Evolutionary conservation across 352 stramenopile genomes (phyloP), one percentile per base, ranked within the genome.

Genomic region (Phytophthora agathidicida): DNA sequence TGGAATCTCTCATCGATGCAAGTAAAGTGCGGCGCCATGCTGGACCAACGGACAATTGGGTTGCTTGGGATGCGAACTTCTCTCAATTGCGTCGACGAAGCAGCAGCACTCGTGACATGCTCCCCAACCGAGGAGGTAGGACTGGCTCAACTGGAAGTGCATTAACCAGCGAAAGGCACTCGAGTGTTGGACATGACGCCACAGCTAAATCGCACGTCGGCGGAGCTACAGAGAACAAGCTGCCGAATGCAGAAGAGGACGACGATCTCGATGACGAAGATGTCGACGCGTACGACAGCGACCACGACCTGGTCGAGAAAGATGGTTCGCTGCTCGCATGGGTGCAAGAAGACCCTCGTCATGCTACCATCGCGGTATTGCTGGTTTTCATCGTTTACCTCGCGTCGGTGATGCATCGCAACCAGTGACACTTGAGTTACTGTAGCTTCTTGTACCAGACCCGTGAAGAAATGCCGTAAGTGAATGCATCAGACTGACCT

Each of bases 1-100:
- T 94, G 3, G 84, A 94, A 43, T 88, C 80, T 2, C 67, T 93
- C 8, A 86, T 72, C 1, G 80, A 93, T 47, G 83, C 83, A 3
- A 91, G 78, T 41, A 73, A 84, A 8, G 78, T 89, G 23, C 60
- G 60, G 7, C 68, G 62, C 24, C 50, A 72, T 9, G 50, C 45
- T 7, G 45, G 42, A 3, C 19, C 31, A 42, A 24, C 47, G n/a
- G 65, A 69, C 36, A 41, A 65, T 13, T 51, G 44, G 63, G 45
- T n/a, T 7, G 31, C 60, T 5, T 85, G 75, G 72, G 75, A 85
- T 32, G 57, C 55, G 20, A 76, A 61, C 23, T 68, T 80, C 5
- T 65, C 72, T 9, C 62, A 71, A 3, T 22, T 81, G 30, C 66
- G 71, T 39, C 58, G 66, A 52, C 63, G 63, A 14, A 69, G 71